Evolutionary conservation across 352 stramenopile species (phyloP), one percentile per base, ranked within the genome.

Genomic region (Globisporangium viniferum): DNA sequence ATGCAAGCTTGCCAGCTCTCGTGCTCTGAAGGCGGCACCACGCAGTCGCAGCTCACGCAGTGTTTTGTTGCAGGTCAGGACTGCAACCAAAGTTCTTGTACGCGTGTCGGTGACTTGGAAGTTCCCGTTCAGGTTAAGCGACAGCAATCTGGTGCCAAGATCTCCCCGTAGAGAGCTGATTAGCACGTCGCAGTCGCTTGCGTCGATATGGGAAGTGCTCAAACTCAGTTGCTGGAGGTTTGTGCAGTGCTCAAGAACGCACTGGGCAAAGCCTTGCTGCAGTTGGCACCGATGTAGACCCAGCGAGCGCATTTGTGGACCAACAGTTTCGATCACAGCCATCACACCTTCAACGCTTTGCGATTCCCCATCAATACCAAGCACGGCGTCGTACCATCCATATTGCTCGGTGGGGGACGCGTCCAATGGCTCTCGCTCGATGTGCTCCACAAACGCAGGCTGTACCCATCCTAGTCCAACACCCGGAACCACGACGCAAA

Each of bases 101-200:
- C 48, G 2, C 48, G 20, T 27, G 48, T 29, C 48, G 9, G 48
- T 27, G n/a, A 8, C 20, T 15, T 27, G 18, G 48, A 29, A 54
- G n/a, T 27, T 54, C n/a, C 48, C 48, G 29, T 54, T 54, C 48
- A 54, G 48, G 48, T 54, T 54, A 22, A 54, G 48, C 48, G 48
- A 54, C 48, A 54, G 5, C 20, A 54, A 27, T 54, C 48, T 22
- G 2, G 6, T 15, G 20, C 48, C 48, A 54, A 54, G 15, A 27
- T 10, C 12, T 18, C n/a, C 20, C 29, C 48, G 18, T 5, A 54
- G n/a, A 54, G 48, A n/a, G n/a, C 20, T 54, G 48, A 54, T 14
- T n/a, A 54, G 9, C n/a, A 27, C 3, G 20, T 54, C 48, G 7
- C 48, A 54, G 15, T 22, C 15, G 44, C 5, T 51, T 9, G 44